These are phyloP conservation scores for Macadamia tetraphylla DNA, from an alignment of 164 flowering plant species.

Conservation along the genomic window DNA sequence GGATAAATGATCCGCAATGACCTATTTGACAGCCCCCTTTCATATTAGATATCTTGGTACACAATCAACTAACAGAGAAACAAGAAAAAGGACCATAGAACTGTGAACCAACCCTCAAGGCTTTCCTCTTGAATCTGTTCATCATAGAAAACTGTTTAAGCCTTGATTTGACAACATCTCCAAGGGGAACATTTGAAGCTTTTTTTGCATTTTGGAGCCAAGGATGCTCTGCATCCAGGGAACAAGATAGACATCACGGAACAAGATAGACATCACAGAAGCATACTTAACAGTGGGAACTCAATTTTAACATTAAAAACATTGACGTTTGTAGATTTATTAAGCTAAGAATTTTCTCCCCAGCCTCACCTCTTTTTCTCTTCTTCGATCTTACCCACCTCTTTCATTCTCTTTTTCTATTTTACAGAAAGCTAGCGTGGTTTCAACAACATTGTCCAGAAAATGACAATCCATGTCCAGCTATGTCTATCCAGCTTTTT, in stretches of 20 bases:
- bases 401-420: too few relatives aligned
- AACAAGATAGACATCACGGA: conserved; percentile 1
- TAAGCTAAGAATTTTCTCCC: not conserved
- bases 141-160: conserved; percentile 91
- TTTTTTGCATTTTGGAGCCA: conserved; percentile 92
- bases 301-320: not conserved
- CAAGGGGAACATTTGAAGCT: conserved; percentile 89
- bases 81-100: not conserved
- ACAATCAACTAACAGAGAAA: conserved; percentile 3
- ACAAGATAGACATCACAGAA: conserved; percentile 1
- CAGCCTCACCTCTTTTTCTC: too few relatives aligned
- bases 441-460: not conserved
- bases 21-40: conserved; percentile 34
- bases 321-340: not conserved
- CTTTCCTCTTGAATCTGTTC: conserved; percentile 91
- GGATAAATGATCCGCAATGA: conserved; percentile 83
- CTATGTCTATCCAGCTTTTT: not conserved
- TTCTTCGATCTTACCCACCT: too few relatives aligned
- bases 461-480: not conserved
- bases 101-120: conserved; percentile 61
- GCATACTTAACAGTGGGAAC: not conserved
- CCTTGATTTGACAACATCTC: conserved; percentile 86
- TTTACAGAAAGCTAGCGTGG: not conserved
- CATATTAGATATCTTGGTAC: not conserved
- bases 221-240: conserved; percentile 57